These are phyloP conservation scores for Mucor ambiguus DNA, from an alignment of 371 early-diverging fungal genomes.

Conservation along the genomic window DNA sequence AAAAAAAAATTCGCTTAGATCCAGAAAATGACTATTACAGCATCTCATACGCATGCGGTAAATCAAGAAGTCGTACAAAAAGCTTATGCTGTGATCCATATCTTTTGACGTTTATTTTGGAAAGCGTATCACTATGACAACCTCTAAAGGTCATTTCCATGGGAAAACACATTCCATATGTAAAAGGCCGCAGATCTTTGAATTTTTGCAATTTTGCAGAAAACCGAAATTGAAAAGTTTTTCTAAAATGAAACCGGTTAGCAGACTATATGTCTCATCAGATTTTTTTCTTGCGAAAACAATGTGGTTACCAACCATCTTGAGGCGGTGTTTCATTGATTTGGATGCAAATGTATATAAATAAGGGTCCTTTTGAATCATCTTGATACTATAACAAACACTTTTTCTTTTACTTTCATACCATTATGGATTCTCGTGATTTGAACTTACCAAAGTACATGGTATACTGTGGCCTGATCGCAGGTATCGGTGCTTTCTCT, in stretches of 20 bases:
- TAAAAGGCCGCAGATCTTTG: background rate
- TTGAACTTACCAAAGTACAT: conserved; percentile 42
- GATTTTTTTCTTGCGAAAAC: background rate
- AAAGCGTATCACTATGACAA: conserved; percentile 3
- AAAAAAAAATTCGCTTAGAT: background rate
- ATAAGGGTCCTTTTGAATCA: conserved; percentile 1
- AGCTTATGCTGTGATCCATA: conserved; percentile 4
- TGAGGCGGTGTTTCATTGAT: conserved; percentile 5
- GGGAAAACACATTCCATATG: background rate
- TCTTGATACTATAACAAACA: background rate
- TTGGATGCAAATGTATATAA: conserved; percentile 1
- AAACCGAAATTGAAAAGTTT: background rate
- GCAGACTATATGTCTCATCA: background rate
- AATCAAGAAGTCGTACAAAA: background rate
- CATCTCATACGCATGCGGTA: background rate
- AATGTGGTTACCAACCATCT: conserved; percentile 1
- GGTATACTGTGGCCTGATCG: conserved; percentile 42
- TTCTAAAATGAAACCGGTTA: background rate
- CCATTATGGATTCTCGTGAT: conserved; percentile 46
- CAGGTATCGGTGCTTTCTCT: conserved; percentile 42
- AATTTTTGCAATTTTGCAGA: background rate
- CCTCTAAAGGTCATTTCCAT: background rate
- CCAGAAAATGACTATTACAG: conserved; percentile 1
- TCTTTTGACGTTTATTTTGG: conserved; percentile 5
- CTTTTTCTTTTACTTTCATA: conserved; percentile 1